Evolutionary conservation across 2,329 filamentous ascomycete genomes (phyloP), one percentile per base, ranked within the genome.

Genomic region (Calonectria multiphialidica): DNA sequence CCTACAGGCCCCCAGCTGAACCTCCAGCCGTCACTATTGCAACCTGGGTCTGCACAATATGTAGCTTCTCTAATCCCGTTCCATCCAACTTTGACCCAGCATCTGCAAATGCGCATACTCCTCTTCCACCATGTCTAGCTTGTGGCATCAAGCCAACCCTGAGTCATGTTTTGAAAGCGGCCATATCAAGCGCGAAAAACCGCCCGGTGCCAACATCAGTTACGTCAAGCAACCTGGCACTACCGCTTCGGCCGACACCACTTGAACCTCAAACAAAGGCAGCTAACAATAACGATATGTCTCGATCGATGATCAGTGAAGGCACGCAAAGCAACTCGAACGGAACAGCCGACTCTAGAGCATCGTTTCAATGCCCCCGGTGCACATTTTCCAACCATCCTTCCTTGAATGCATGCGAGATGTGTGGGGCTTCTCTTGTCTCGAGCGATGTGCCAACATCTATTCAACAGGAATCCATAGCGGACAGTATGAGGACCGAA

Each of bases 321-420:
- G 49, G 23, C 45, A 57, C 67, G 10, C 64, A 33, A 15, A 57
- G 64, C 42, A 53, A 63, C 18, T 47, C 69, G 21, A 67, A 66
- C 63, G 62, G 61, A 3, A 25, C 67, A 12, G 47, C 70, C 42
- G 74, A 75, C 42, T n/a, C 76, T 28, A 37, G 69, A 18, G 83
- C 86, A 2, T 86, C 86, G 1, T 90, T 92, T 72, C 86, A 90
- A 66, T 99, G 97, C 79, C 94, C 95, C 9, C 89, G 97, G 73
- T 99, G 97, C 81, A 99, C 97, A 1, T 98, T 98, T 80, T 88
- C 93, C 45, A 99, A 99, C 77, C 95, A 98, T 80, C 95, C 95
- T 1, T 98, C 95, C 3, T 85, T 99, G 15, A 85, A 92, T 15
- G 91, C 92, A 6, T 99, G 97, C 80, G 97, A 99, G 83, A 95